A percentile compares a stretch with the other conserved stretches of the same genome.
Conservation (phyloP, 192 early-diverging fungal species). For the Coemansia sp. region DNA sequence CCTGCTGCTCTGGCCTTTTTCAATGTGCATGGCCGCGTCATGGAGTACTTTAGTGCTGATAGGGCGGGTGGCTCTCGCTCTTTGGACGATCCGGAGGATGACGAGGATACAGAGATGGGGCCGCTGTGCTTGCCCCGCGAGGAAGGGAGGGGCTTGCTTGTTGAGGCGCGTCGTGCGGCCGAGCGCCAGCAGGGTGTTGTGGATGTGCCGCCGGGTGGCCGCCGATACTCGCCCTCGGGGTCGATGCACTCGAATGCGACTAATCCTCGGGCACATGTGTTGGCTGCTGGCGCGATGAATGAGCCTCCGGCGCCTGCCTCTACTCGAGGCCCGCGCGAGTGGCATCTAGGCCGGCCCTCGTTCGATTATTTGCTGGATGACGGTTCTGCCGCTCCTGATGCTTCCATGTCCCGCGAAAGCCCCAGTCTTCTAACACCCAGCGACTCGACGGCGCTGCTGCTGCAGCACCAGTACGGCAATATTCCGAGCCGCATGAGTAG, state of each 20-base stretch:
- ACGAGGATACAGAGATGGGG: slow-evolving; percentile 43
- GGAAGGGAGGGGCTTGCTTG: slow-evolving; percentile 47
- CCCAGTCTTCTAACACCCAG: neutral
- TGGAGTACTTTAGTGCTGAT: slow-evolving; percentile 60
- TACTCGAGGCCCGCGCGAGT: slow-evolving; percentile 35
- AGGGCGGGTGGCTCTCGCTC: slow-evolving; percentile 8
- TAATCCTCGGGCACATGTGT: slow-evolving; percentile 16
- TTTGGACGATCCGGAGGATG: slow-evolving; percentile 23
- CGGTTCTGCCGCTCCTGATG: neutral
- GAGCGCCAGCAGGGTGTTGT: slow-evolving; percentile 42
- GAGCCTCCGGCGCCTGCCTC: neutral
- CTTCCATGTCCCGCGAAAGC: neutral
- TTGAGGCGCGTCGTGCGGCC: slow-evolving; percentile 41
- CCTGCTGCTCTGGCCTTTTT: slow-evolving; percentile 72
- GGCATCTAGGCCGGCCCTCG: slow-evolving; percentile 46
- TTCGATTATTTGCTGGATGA: slow-evolving; percentile 31
- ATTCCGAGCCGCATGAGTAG: slow-evolving; percentile 7
- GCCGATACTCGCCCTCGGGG: slow-evolving; percentile 32
- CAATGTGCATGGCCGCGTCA: slow-evolving; percentile 80
- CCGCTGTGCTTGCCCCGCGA: slow-evolving; percentile 41
- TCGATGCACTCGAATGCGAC: slow-evolving; percentile 12
- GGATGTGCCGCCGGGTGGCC: neutral
- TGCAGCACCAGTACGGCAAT: slow-evolving; percentile 1
- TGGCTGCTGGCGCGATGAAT: slow-evolving; percentile 5
- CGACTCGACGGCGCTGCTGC: slow-evolving; percentile 7